Base-by-base conservation (phyloP, 805 yeast species). In the Pichia nanzhaoensis region DNA sequence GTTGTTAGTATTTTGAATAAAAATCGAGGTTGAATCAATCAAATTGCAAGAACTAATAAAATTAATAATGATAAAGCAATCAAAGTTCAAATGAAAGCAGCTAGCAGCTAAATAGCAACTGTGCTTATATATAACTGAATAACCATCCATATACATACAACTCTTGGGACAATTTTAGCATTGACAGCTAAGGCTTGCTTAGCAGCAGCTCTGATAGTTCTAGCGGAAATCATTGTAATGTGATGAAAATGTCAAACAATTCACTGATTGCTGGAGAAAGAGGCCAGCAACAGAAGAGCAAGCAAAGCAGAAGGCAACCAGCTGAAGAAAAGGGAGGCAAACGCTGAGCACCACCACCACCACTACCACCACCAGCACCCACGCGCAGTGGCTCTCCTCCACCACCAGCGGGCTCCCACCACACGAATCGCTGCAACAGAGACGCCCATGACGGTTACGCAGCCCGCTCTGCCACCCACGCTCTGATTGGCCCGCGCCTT, bases 131-230 rank as follows among this genome's bases (percentile, higher is more conserved):
- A 7, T 20, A 3, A 6, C 21, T 3, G 2, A 18, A 34, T 34
- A 34, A 13, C 33, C n/a, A n/a, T n/a, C n/a, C n/a, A n/a, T 21
- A 45, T 58, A 71, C 77, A 62, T 68, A 71, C 76, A 53, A 68
- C 59, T 59, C 69, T 67, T 59, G 70, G 69, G 55, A 63, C 61
- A 48, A 67, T 62, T 61, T 70, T 67, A 54, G 71, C 71, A 66
- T 72, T 72, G 59, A 73, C 73, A 58, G 75, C 71, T 64, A 73
- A 73, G 64, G 82, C 83, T 65, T 87, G 75, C 75, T 87, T 84
- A 67, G 86, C 77, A 68, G 88, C 88, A 67, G 86, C 78, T 75
- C 90, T 85, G 69, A 83, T 75, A 72, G 89, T 79, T 78, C 93
- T 88, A 67, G 81, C 78, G 64, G 90, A 82, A 75, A 84, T 83